phyloP scores from a whole-genome alignment of 129 eudicot species.

The Chrysanthemum seticuspe region DNA sequence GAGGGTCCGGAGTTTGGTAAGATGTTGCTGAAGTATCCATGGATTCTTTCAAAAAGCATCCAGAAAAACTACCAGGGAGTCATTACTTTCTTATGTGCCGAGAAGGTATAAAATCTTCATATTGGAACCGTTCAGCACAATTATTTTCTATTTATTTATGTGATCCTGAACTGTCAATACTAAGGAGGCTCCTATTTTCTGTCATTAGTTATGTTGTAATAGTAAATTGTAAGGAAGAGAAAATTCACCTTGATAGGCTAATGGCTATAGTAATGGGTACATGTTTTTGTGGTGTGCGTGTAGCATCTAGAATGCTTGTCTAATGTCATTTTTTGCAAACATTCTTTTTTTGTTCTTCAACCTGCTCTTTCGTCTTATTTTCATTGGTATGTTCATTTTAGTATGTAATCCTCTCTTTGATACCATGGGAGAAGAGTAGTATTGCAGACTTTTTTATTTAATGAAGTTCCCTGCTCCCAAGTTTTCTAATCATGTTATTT shows the following conservation, averaged over 20 bases:
- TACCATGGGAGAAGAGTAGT: not conserved
- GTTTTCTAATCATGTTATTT: slow-evolving; percentile 2
- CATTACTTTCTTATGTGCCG: slow-evolving; percentile 41
- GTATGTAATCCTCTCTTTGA: not conserved
- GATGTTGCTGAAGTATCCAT: slow-evolving; percentile 78
- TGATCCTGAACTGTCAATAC: no score
- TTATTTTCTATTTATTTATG: not conserved
- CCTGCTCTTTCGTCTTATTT: not conserved
- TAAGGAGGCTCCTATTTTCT: no score
- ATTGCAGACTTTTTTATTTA: not conserved
- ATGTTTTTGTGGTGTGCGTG: no score
- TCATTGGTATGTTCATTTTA: not conserved
- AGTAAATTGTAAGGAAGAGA: no score
- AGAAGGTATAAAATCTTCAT: slow-evolving; percentile 50
- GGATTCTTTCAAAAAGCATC: slow-evolving; percentile 86
- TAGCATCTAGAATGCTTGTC: not conserved
- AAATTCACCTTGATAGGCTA: no score
- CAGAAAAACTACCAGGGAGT: slow-evolving; percentile 50
- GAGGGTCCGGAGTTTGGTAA: slow-evolving; percentile 44
- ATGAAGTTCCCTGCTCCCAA: not conserved
- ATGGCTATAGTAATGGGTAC: no score
- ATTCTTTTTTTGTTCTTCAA: no score
- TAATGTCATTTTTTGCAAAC: slow-evolving; percentile 1
- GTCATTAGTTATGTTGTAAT: no score
- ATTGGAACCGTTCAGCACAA: slow-evolving; percentile 5